Evolutionary conservation across 164 flowering plant genomes (phyloP).

Genomic region (Liriodendron chinense): DNA sequence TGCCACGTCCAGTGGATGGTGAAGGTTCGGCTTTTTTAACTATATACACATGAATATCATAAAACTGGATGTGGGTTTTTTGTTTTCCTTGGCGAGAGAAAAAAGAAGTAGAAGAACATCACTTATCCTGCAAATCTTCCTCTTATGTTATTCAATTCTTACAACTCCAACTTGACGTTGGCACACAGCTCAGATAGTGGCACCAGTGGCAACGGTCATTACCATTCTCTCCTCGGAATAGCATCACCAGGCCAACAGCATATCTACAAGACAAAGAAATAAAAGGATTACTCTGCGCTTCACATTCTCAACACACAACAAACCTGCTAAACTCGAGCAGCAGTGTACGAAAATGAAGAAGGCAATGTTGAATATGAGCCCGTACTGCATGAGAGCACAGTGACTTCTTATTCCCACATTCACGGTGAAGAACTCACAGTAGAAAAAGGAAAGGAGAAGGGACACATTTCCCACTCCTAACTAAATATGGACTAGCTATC

Average conservation of each 20-base stretch:
- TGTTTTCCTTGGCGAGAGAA: too few species aligned
- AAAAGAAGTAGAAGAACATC: neutral
- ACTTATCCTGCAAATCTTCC: neutral
- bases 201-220: conserved; percentile 80
- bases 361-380: neutral
- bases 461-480: neutral
- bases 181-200: conserved; percentile 70
- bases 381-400: neutral
- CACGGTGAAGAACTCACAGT: neutral
- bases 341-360: neutral
- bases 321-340: neutral
- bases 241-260: conserved; percentile 63
- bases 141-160: conserved; percentile 10
- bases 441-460: neutral
- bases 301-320: neutral
- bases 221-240: conserved; percentile 67
- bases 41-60: neutral
- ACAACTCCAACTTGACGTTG: conserved; percentile 66
- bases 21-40: neutral
- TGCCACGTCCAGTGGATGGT: neutral
- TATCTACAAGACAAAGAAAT: conserved; percentile 40
- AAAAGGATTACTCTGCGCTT: neutral
- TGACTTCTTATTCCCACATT: neutral
- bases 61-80: neutral
- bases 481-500: too few species aligned